Percentiles rank a stretch among this genome's conserved stretches.
These are phyloP conservation scores for Candida parachauliodes DNA, from an alignment of 805 yeast species.

Conservation along the genomic window DNA sequence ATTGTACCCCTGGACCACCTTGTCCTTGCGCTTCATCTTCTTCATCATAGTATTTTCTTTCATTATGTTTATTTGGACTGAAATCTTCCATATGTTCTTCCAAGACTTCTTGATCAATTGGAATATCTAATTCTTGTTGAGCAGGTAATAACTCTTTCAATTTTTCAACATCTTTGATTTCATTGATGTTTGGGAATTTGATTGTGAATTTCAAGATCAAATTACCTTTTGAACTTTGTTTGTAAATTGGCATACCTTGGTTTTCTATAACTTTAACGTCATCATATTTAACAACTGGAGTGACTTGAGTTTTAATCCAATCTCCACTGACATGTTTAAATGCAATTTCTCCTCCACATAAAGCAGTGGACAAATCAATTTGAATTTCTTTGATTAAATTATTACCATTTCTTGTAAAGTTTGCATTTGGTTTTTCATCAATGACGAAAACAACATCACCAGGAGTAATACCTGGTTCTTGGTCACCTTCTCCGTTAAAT, in stretches of 20 bases:
- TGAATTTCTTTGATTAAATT: slow-evolving; percentile 83
- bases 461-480: slow-evolving; percentile 89
- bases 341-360: slow-evolving; percentile 92
- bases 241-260: slow-evolving; percentile 96
- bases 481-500: slow-evolving; percentile 96
- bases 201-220: slow-evolving; percentile 80
- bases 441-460: slow-evolving; percentile 95
- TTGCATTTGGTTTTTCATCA: slow-evolving; percentile 82
- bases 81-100: slow-evolving; percentile 71
- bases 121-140: slow-evolving; percentile 58
- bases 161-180: slow-evolving; percentile 73
- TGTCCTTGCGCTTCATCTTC: slow-evolving; percentile 45
- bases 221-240: slow-evolving; percentile 86
- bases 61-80: slow-evolving; percentile 59
- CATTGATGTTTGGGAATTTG: slow-evolving; percentile 71
- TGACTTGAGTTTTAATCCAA: slow-evolving; percentile 73
- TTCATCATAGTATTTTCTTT: slow-evolving; percentile 41
- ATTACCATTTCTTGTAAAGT: slow-evolving; percentile 83
- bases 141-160: slow-evolving; percentile 78
- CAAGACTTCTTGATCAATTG: slow-evolving; percentile 72
- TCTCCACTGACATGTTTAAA: slow-evolving; percentile 91
- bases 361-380: slow-evolving; percentile 87
- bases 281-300: slow-evolving; percentile 87
- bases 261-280: slow-evolving; percentile 75
- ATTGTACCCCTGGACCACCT: slow-evolving; percentile 68